These are phyloP conservation scores for Phialemoniopsis sp. DNA, from an alignment of 2,329 filamentous ascomycete species.

Conservation along the genomic window DNA sequence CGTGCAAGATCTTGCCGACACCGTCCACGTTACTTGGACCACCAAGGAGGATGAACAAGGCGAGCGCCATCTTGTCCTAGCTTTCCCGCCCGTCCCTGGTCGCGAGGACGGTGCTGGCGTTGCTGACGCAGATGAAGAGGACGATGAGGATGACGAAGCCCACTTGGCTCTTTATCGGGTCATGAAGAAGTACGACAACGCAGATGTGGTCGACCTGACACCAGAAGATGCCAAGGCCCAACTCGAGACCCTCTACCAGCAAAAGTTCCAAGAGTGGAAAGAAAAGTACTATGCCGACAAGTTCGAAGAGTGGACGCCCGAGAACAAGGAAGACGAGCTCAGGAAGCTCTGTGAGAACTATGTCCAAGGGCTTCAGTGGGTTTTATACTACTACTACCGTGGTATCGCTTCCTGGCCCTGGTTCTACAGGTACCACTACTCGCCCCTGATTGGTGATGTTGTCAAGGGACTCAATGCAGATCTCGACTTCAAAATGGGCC, in stretches of 20 bases:
- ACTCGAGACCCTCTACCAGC: slow-evolving; percentile 81
- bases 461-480: slow-evolving; percentile 82
- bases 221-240: slow-evolving; percentile 73
- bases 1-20: slow-evolving; percentile 76
- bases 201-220: slow-evolving; percentile 75
- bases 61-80: slow-evolving; percentile 45
- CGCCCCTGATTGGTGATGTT: slow-evolving; percentile 90
- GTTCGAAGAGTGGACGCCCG: slow-evolving; percentile 79
- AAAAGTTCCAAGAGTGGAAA: slow-evolving; percentile 91
- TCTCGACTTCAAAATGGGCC: slow-evolving; percentile 87
- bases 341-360: slow-evolving; percentile 89
- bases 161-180: slow-evolving; percentile 79
- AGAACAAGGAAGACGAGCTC: slow-evolving; percentile 72
- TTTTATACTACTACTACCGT: slow-evolving; percentile 95
- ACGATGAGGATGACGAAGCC: slow-evolving; percentile 79
- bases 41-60: slow-evolving; percentile 55
- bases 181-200: slow-evolving; percentile 86
- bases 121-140: slow-evolving; percentile 53
- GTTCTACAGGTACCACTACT: slow-evolving; percentile 97
- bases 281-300: slow-evolving; percentile 88
- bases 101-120: slow-evolving; percentile 10
- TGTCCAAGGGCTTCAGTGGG: slow-evolving; percentile 96
- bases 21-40: slow-evolving; percentile 52
- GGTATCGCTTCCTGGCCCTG: slow-evolving; percentile 98
- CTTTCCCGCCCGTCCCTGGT: slow-evolving; percentile 37